These are phyloP conservation scores for Zangia roseola DNA, from an alignment of 768 basidiomycete genomes.

Conservation along the genomic window DNA sequence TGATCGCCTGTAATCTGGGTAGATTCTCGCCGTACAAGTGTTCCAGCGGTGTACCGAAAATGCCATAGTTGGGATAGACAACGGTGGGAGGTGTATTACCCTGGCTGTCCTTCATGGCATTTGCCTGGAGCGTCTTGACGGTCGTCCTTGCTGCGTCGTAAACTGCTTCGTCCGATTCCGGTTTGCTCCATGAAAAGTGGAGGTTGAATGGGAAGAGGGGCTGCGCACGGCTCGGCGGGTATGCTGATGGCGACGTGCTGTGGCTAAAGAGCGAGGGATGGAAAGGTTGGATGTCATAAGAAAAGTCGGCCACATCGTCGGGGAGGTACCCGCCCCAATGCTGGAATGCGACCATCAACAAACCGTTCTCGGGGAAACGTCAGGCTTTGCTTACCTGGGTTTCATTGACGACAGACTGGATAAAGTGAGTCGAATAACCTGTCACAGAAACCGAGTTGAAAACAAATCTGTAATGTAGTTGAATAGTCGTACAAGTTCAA, in stretches of 20 bases:
- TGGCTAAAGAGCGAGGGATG: conserved; percentile 40
- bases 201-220: conserved; percentile 45
- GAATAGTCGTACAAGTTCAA: background rate
- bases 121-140: conserved; percentile 35
- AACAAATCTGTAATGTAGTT: background rate
- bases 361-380: too few relatives aligned
- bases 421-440: too few relatives aligned
- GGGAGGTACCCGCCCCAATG: too few relatives aligned
- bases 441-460: conserved; percentile 1
- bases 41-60: conserved; percentile 47
- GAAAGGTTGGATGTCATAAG: conserved; percentile 49
- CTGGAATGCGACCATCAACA: too few relatives aligned
- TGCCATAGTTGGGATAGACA: conserved; percentile 59
- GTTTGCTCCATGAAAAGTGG: conserved; percentile 29
- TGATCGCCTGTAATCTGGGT: conserved; percentile 39
- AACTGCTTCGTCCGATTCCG: conserved; percentile 15
- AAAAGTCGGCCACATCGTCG: background rate
- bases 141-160: conserved; percentile 38
- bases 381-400: too few relatives aligned
- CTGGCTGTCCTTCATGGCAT: conserved; percentile 44
- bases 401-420: too few relatives aligned
- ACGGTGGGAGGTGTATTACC: conserved; percentile 33
- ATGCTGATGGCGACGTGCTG: conserved; percentile 39
- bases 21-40: conserved; percentile 47
- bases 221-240: conserved; percentile 40